A percentile compares a stretch with the other conserved stretches of the same genome.
Evolutionary conservation across 2,329 filamentous ascomycete genomes (phyloP).

Genomic region (Alternaria sp.): DNA sequence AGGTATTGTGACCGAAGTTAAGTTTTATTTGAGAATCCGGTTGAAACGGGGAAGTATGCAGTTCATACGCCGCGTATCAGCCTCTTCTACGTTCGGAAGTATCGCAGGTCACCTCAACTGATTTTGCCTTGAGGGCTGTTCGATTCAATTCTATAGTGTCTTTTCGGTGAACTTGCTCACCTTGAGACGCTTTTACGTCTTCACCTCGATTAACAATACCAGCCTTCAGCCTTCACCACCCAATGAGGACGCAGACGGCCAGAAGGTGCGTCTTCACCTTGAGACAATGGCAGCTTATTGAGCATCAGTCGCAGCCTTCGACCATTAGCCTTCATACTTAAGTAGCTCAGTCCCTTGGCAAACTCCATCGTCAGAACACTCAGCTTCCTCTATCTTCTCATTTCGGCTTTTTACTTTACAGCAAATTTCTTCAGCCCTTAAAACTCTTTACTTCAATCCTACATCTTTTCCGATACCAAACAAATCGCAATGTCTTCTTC

Average conservation of each 20-base stretch:
- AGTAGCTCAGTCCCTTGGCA: not conserved
- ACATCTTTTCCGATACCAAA: not conserved
- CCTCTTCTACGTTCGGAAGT: not conserved
- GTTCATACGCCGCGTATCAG: no score
- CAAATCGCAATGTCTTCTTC: not conserved
- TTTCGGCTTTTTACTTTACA: not conserved
- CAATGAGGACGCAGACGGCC: not conserved
- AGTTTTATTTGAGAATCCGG: not conserved
- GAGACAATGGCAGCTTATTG: constrained; percentile 6
- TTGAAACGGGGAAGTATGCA: not conserved
- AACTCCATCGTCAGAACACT: not conserved
- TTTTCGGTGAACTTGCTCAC: not conserved
- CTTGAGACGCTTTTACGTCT: not conserved
- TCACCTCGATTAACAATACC: not conserved
- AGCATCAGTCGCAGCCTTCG: not conserved
- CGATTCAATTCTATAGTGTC: not conserved
- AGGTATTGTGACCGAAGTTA: not conserved
- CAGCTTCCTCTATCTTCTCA: not conserved
- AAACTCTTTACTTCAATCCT: not conserved
- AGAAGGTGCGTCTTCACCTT: not conserved
- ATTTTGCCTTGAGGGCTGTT: not conserved
- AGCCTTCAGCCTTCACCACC: not conserved
- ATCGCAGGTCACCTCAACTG: not conserved
- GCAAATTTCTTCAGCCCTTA: not conserved
- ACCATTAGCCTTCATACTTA: not conserved